A percentile compares a stretch with the other conserved stretches of the same genome.
Evolutionary conservation across 805 yeast species (phyloP).

Genomic region (Candida pini): DNA sequence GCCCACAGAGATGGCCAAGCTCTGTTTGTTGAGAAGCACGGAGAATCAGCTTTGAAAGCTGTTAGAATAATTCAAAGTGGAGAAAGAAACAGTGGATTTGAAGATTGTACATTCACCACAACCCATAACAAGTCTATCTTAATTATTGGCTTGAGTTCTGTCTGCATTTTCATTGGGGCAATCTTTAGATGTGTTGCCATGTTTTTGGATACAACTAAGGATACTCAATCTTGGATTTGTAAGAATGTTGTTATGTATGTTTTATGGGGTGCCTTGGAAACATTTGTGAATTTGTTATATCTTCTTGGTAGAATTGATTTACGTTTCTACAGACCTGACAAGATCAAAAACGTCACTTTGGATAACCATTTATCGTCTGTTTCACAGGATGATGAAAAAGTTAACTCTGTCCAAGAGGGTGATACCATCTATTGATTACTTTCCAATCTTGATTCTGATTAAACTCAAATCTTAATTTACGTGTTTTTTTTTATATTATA

Average conservation of each 20-base stretch:
- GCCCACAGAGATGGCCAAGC: constrained; percentile 34
- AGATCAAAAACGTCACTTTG: not conserved
- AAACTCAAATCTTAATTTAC: no score
- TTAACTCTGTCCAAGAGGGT: no score
- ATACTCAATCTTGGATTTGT: constrained; percentile 37
- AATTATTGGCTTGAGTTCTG: constrained; percentile 40
- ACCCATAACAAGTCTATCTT: constrained; percentile 47
- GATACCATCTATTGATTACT: no score
- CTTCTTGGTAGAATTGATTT: constrained; percentile 64
- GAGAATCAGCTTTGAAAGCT: constrained; percentile 14
- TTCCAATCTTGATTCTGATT: no score
- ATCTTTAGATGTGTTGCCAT: constrained; percentile 44
- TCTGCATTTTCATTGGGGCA: constrained; percentile 45
- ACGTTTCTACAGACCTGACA: constrained; percentile 74
- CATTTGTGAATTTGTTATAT: constrained; percentile 49
- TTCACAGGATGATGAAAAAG: no score
- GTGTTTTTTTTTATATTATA: no score
- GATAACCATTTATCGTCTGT: constrained; percentile 7
- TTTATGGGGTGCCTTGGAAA: constrained; percentile 65
- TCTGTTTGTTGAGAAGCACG: constrained; percentile 16
- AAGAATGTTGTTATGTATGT: constrained; percentile 59
- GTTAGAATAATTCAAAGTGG: constrained; percentile 27
- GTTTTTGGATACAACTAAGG: constrained; percentile 31
- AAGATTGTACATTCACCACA: constrained; percentile 24
- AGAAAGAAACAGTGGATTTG: constrained; percentile 19